Conservation (phyloP, 164 flowering plant species). For the Vitis rupestris region DNA sequence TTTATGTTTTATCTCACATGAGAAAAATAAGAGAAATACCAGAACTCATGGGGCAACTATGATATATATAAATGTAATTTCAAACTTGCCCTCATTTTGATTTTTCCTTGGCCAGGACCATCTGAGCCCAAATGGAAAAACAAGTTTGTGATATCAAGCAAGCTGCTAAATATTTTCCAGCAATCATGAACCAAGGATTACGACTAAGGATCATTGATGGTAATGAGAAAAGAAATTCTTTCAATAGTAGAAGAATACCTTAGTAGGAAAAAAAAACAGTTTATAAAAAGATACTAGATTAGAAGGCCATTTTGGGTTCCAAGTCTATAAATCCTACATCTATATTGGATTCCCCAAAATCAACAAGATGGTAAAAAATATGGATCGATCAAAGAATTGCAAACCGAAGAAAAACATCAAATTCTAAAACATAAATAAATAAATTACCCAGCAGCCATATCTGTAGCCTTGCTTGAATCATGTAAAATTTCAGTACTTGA, state of each 20-base stretch:
- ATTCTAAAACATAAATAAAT: not conserved
- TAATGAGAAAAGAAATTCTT: too few relatives aligned
- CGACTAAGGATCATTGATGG: too few relatives aligned
- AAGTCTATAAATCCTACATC: too few relatives aligned
- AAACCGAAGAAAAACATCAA: not conserved
- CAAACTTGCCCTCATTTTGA: slow-evolving; percentile 60
- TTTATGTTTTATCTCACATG: not conserved
- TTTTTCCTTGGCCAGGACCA: slow-evolving; percentile 33
- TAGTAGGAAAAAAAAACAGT: too few relatives aligned
- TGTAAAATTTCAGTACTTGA: slow-evolving; percentile 55
- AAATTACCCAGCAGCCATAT: slow-evolving; percentile 94
- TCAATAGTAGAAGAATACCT: too few relatives aligned
- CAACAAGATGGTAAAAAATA: too few relatives aligned
- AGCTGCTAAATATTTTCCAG: not conserved
- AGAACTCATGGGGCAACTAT: slow-evolving; percentile 81
- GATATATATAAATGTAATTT: slow-evolving; percentile 80
- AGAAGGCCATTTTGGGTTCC: too few relatives aligned
- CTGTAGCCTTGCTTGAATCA: slow-evolving; percentile 92
- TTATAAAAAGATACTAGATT: too few relatives aligned
- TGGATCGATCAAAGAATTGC: too few relatives aligned
- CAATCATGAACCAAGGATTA: too few relatives aligned
- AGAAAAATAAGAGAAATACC: not conserved
- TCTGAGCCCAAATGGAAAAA: slow-evolving; percentile 36
- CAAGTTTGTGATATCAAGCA: slow-evolving; percentile 14
- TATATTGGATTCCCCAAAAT: too few relatives aligned